Evolutionary conservation across 805 yeast genomes (phyloP), one percentile per base, ranked within the genome.

Genomic region (Danielia oregonensis): DNA sequence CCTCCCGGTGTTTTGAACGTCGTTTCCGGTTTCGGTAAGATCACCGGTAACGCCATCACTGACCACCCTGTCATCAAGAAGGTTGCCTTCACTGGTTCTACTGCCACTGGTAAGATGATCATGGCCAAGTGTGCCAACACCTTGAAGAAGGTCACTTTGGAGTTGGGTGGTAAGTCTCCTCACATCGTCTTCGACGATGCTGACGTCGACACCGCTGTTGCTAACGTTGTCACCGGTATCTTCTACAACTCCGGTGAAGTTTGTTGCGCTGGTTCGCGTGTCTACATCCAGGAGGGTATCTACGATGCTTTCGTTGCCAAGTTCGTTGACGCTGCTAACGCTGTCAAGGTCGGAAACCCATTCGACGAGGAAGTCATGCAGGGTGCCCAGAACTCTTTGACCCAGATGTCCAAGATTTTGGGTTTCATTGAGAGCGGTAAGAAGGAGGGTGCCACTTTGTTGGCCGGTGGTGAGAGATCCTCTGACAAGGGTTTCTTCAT

Each of bases 101-200:
- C 96, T 36, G 87, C 82, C 30, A 81, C 87, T 43, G 97, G 97
- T 57, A 83, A 85, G 61, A 66, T 65, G 51, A 85, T 89, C 57
- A 82, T 86, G 82, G 89, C 95, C 42, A 86, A 95, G 45, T 72
- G 76, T 44, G 75, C 86, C 31, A 79, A 80, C 64, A 44, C 49
- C 18, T 72, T 89, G 63, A 89, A 89, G 75, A 87, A 85, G 63
- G 86, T 88, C 44, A 89, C 97, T 28, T 74, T 89, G 58, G 97
- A 89, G 70, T 79, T 88, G 53, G 97, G 97, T 57, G 97, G 97
- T 59, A 89, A 89, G 70, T 88, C 96, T 22, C 96, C 97, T 54
- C 80, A 84, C 63, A 79, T 89, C 49, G 81, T 89, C 32, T 87
- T 84, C 57, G 80, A 82, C 54, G 97, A 89, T 57, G 89, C 91